Evolutionary conservation across 1,139 yeast genomes (phyloP).

Genomic region (Suhomyces atakaporum): DNA sequence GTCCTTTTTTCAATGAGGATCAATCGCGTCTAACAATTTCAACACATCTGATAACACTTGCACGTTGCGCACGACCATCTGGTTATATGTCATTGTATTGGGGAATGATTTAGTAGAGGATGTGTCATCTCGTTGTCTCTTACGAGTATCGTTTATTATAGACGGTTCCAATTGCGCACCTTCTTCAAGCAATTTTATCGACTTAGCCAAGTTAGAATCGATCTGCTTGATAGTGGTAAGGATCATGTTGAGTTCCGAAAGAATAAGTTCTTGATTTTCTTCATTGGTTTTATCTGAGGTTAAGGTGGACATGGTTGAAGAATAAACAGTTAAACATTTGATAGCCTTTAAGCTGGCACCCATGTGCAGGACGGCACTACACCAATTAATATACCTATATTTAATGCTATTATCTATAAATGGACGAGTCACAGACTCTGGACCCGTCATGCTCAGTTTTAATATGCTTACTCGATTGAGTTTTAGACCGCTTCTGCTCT

Average conservation of each 20-base stretch:
- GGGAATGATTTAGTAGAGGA: background rate
- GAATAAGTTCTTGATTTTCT: slow-evolving; percentile 25
- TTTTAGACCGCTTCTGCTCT: slow-evolving; percentile 6
- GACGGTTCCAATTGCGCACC: background rate
- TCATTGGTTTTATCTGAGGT: background rate
- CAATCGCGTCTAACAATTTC: slow-evolving; percentile 15
- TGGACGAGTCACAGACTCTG: background rate
- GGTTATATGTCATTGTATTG: slow-evolving; percentile 8
- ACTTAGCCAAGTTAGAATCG: slow-evolving; percentile 28
- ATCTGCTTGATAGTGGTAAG: slow-evolving; percentile 33
- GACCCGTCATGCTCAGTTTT: background rate
- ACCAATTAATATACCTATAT: too few relatives aligned
- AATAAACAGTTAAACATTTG: too few relatives aligned
- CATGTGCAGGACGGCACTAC: too few relatives aligned
- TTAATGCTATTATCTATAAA: background rate
- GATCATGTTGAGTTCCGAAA: slow-evolving; percentile 37
- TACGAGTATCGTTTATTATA: background rate
- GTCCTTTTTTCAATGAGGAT: slow-evolving; percentile 4
- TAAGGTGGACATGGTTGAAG: too few relatives aligned
- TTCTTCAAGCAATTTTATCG: slow-evolving; percentile 15
- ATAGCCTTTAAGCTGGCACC: too few relatives aligned
- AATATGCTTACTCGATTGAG: too few relatives aligned
- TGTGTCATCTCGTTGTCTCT: background rate
- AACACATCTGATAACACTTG: slow-evolving; percentile 19
- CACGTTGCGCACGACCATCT: slow-evolving; percentile 19